Percentiles rank a stretch among this genome's conserved stretches.
These are phyloP conservation scores for Penicilliopsis zonata DNA, from an alignment of 495 filamentous ascomycete genomes.

Conservation along the genomic window DNA sequence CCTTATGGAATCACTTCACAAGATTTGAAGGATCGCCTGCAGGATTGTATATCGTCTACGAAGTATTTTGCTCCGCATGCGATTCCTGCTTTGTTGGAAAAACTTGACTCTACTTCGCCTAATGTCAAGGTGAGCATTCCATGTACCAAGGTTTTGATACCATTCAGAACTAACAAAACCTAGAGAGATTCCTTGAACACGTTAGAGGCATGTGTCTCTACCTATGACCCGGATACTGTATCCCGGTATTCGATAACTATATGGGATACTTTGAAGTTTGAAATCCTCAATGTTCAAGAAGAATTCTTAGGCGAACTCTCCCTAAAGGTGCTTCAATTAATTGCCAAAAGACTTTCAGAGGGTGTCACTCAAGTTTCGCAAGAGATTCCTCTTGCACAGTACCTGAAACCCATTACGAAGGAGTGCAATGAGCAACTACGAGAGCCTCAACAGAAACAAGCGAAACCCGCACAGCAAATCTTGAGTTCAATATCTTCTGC, in stretches of 20 bases:
- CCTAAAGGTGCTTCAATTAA: slow-evolving; percentile 38
- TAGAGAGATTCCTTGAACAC: slow-evolving; percentile 62
- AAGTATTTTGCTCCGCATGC: slow-evolving; percentile 55
- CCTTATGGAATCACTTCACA: slow-evolving; percentile 66
- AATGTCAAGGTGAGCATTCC: slow-evolving; percentile 50
- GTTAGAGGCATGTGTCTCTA: slow-evolving; percentile 45
- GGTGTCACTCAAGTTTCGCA: slow-evolving; percentile 34
- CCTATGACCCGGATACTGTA: slow-evolving; percentile 51
- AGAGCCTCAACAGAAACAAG: slow-evolving; percentile 68
- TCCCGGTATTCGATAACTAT: slow-evolving; percentile 55
- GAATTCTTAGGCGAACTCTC: slow-evolving; percentile 56
- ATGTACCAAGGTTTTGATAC: not conserved
- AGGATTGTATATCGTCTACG: slow-evolving; percentile 59
- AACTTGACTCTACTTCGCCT: slow-evolving; percentile 62
- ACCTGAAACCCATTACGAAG: slow-evolving; percentile 49
- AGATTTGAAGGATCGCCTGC: slow-evolving; percentile 56
- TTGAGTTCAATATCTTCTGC: slow-evolving; percentile 42
- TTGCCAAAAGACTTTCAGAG: slow-evolving; percentile 46
- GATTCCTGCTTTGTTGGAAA: slow-evolving; percentile 60
- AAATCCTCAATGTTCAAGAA: slow-evolving; percentile 63
- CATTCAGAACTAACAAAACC: slow-evolving; percentile 16
- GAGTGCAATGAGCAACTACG: slow-evolving; percentile 62
- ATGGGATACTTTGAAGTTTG: slow-evolving; percentile 67
- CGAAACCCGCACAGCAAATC: slow-evolving; percentile 55
- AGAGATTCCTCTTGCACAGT: slow-evolving; percentile 44